Conservation (phyloP, 495 filamentous ascomycete genomes). For the Penicillium robsamsonii region DNA sequence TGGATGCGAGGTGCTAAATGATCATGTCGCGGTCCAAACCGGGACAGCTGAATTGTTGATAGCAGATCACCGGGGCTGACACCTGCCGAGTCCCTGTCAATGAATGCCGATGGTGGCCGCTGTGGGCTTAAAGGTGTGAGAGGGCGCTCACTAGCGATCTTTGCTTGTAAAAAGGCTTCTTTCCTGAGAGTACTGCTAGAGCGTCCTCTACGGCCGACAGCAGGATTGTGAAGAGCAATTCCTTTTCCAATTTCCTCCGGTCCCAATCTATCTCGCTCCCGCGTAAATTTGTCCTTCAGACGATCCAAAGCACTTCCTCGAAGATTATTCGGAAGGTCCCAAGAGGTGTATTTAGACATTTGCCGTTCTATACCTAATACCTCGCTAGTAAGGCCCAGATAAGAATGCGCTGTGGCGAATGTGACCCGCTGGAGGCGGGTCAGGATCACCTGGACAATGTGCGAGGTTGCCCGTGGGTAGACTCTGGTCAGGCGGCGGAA, state of each 20-base stretch:
- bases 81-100: constrained; percentile 31
- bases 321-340: constrained; percentile 88
- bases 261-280: constrained; percentile 79
- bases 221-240: constrained; percentile 90
- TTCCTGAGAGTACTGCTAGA: constrained; percentile 76
- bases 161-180: constrained; percentile 73
- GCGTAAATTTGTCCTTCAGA: constrained; percentile 88
- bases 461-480: constrained; percentile 92
- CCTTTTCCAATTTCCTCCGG: constrained; percentile 86
- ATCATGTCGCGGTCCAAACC: constrained; percentile 48
- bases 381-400: constrained; percentile 86
- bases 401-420: constrained; percentile 87
- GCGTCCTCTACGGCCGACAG: constrained; percentile 60
- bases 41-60: constrained; percentile 72
- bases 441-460: constrained; percentile 96
- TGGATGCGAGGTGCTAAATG: constrained; percentile 30
- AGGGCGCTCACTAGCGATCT: constrained; percentile 35
- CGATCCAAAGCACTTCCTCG: constrained; percentile 79
- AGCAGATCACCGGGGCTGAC: constrained; percentile 77
- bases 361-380: constrained; percentile 87
- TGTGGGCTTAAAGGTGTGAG: constrained; percentile 20
- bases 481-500: constrained; percentile 91
- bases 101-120: constrained; percentile 13
- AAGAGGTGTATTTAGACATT: constrained; percentile 87
- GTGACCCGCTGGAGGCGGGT: constrained; percentile 93